Evolutionary conservation across 306 rosid species (phyloP).

Genomic region (Leucaena leucocephala): DNA sequence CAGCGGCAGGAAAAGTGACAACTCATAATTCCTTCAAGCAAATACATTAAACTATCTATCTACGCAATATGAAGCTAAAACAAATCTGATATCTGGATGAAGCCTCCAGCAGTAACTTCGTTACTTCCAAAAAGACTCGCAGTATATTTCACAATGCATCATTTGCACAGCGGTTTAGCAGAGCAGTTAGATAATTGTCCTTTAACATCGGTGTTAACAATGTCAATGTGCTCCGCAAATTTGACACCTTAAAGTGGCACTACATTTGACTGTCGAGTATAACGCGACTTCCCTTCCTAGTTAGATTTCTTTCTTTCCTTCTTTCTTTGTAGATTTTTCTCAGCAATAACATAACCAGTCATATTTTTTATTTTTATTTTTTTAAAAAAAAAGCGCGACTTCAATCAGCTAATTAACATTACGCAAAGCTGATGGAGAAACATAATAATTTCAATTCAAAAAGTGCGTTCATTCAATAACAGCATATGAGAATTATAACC

Average conservation of each 20-base stretch:
- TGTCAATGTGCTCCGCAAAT: background rate
- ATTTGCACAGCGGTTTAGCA: no score
- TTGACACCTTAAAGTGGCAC: background rate
- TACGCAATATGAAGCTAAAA: background rate
- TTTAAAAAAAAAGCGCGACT: background rate
- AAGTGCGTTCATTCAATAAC: background rate
- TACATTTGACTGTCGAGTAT: background rate
- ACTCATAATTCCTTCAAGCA: background rate
- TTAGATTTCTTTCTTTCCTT: background rate
- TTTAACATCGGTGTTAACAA: background rate
- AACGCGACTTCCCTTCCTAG: background rate
- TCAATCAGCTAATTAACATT: background rate
- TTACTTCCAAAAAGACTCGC: conserved; percentile 9
- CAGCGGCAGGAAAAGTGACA: background rate
- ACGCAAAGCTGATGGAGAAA: background rate
- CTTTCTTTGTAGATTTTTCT: background rate
- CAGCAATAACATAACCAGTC: background rate
- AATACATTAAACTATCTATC: background rate
- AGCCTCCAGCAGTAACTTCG: conserved; percentile 5
- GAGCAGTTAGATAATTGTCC: background rate
- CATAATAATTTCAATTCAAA: background rate
- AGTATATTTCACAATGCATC: conserved; percentile 31
- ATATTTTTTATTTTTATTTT: background rate
- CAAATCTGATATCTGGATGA: background rate
- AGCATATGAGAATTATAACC: conserved; percentile 49